Evolutionary conservation across 1,139 yeast genomes (phyloP), one percentile per base, ranked within the genome.

Genomic region (Pichia sp.): DNA sequence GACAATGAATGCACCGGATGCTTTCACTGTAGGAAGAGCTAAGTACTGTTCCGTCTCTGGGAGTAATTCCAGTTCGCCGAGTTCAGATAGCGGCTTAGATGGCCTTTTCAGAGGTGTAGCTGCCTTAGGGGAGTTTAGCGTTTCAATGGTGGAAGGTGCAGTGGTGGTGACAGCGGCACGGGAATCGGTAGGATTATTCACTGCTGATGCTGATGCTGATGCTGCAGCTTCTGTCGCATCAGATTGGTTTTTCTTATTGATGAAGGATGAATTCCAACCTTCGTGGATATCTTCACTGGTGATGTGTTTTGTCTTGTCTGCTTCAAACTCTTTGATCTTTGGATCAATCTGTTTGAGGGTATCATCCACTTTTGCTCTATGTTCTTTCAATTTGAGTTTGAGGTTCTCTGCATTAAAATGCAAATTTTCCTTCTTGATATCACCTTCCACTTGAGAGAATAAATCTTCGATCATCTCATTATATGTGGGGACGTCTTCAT

Each of bases 391-490:
- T 33, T 71, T 63, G 4, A 50, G 51, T 46, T 65, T 67, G 29
- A 80, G 53, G 27, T 63, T 59, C 1, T 55, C 51, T 1, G 66
- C 65, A 49, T 75, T 63, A 5, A 69, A 60, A 43, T 71, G 62
- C 26, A 58, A 55, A 4, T 59, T 60, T 17, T 73, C 79, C 45
- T 73, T 78, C 34, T 63, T 64, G 41, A 45, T 71, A 54, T 76
- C 88, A 45, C 62, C 74, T 45, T 63, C 72, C 50, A 76, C 68
- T 55, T 87, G 96, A 17, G 72, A 72, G 47, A 88, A 72, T 52
- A 91, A 67, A 55, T 87, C 94, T 55, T 84, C 95, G 35, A 91
- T 76, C 96, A 91, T 88, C 52, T 87, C 96, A 53, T 80, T 81
- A 54, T 85, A 88, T 2, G 88, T 74, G 19, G 95, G 93, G 22